These are phyloP conservation scores for Helianthus annuus DNA, from an alignment of 129 eudicot species.

Conservation along the genomic window DNA sequence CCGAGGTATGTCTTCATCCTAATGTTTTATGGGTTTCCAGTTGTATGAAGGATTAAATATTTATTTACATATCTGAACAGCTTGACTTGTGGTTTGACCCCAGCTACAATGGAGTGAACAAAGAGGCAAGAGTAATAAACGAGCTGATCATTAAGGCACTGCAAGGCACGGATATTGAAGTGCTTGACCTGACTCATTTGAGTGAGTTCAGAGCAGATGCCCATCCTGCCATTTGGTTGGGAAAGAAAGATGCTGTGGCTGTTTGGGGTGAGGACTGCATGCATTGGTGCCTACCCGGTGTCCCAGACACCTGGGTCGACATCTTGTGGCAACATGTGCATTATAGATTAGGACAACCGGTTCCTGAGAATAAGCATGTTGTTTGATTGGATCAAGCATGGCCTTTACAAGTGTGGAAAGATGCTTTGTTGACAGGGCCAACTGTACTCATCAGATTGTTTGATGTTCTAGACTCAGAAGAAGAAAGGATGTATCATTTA, in stretches of 20 bases:
- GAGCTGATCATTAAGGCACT: constrained; percentile 46
- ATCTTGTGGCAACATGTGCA: constrained; percentile 58
- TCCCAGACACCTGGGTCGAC: constrained; percentile 95
- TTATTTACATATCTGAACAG: constrained; percentile 43
- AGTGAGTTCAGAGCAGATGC: constrained; percentile 94
- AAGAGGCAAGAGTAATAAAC: constrained; percentile 80
- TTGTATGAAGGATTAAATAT: constrained; percentile 1
- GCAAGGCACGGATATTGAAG: constrained; percentile 53
- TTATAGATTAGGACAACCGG: constrained; percentile 25
- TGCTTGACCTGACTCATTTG: constrained; percentile 73
- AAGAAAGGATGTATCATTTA: too few relatives aligned
- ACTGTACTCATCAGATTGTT: too few relatives aligned
- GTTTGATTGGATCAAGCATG: too few relatives aligned
- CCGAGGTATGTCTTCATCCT: constrained; percentile 49
- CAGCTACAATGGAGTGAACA: constrained; percentile 82
- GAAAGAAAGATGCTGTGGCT: constrained; percentile 90
- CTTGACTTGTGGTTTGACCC: constrained; percentile 98
- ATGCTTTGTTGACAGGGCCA: too few relatives aligned
- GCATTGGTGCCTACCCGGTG: constrained; percentile 99
- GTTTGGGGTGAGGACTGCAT: constrained; percentile 99
- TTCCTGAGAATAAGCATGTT: background rate
- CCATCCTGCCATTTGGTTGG: constrained; percentile 94
- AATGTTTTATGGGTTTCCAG: background rate
- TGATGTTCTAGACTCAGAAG: too few relatives aligned
- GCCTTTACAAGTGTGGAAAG: too few relatives aligned